A percentile compares a stretch with the other conserved stretches of the same genome.
These are phyloP conservation scores for Penicillium concentricum DNA, from an alignment of 2,329 filamentous ascomycete species.

Conservation along the genomic window DNA sequence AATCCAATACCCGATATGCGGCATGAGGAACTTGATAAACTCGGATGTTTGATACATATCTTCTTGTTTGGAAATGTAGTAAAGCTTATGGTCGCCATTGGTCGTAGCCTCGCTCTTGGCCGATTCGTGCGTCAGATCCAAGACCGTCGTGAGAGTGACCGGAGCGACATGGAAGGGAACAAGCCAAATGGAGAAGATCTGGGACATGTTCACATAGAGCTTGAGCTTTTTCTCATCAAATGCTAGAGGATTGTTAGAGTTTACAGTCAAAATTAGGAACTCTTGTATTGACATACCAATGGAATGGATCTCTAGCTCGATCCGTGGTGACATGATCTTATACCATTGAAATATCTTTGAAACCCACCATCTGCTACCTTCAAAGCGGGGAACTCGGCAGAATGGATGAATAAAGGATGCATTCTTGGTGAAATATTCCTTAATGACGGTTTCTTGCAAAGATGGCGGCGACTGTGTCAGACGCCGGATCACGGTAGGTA, in stretches of 20 bases:
- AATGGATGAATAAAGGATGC: slow-evolving; percentile 78
- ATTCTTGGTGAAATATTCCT: slow-evolving; percentile 70
- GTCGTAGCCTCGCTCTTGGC: slow-evolving; percentile 12
- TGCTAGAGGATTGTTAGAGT: slow-evolving; percentile 46
- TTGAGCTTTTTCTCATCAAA: slow-evolving; percentile 64
- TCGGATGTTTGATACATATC: slow-evolving; percentile 80
- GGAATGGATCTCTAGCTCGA: slow-evolving; percentile 65
- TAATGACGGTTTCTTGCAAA: slow-evolving; percentile 64
- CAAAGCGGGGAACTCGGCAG: slow-evolving; percentile 62
- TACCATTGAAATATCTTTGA: slow-evolving; percentile 77
- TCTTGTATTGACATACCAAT: slow-evolving; percentile 46
- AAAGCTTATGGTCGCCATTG: slow-evolving; percentile 46
- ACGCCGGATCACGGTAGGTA: slow-evolving; percentile 63
- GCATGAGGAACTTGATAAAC: slow-evolving; percentile 68
- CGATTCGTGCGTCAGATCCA: slow-evolving; percentile 57
- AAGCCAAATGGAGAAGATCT: slow-evolving; percentile 75
- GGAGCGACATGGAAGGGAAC: slow-evolving; percentile 71
- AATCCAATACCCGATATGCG: slow-evolving; percentile 57
- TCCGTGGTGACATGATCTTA: slow-evolving; percentile 74
- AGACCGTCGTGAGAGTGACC: slow-evolving; percentile 66
- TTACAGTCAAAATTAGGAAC: not conserved
- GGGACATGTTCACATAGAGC: slow-evolving; percentile 72
- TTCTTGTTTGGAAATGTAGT: slow-evolving; percentile 74
- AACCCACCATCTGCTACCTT: slow-evolving; percentile 66
- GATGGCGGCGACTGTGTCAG: slow-evolving; percentile 67